Percentiles rank a stretch among this genome's conserved stretches.
Evolutionary conservation across 2,329 filamentous ascomycete species (phyloP).

Genomic region (Lizonia empirigonia): DNA sequence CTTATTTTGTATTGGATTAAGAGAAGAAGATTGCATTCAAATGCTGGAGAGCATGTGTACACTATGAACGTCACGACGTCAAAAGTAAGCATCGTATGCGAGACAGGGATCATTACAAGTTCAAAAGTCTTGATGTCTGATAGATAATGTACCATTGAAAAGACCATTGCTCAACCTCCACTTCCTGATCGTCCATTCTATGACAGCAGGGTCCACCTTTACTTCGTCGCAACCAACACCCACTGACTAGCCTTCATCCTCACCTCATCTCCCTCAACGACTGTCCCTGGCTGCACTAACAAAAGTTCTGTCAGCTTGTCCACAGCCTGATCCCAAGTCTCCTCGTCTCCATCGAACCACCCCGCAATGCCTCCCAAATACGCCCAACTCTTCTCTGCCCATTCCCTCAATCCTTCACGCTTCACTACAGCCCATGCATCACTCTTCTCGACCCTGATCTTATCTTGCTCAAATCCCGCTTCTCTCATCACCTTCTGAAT

Average conservation of each 20-base stretch:
- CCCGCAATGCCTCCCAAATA: slow-evolving; percentile 35
- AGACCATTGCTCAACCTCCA: neutral
- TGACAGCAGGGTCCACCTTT: neutral
- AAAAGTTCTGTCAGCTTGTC: slow-evolving; percentile 28
- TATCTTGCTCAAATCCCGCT: slow-evolving; percentile 33
- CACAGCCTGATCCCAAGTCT: slow-evolving; percentile 39
- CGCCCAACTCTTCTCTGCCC: slow-evolving; percentile 40
- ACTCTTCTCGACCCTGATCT: slow-evolving; percentile 29
- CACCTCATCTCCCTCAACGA: slow-evolving; percentile 29
- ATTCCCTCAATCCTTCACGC: slow-evolving; percentile 25
- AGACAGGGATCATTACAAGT: neutral
- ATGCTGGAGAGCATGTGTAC: slow-evolving; percentile 20
- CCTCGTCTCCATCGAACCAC: slow-evolving; percentile 34
- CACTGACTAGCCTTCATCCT: slow-evolving; percentile 40
- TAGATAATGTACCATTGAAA: slow-evolving; percentile 19
- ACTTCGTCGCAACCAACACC: slow-evolving; percentile 35
- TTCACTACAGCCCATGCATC: slow-evolving; percentile 31
- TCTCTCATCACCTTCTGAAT: slow-evolving; percentile 35
- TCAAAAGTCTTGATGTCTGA: slow-evolving; percentile 19
- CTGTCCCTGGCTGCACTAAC: slow-evolving; percentile 25
- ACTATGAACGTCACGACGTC: slow-evolving; percentile 17
- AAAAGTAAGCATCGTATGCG: slow-evolving; percentile 15
- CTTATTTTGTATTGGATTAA: slow-evolving; percentile 15
- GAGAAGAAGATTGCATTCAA: slow-evolving; percentile 13
- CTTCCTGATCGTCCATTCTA: neutral